A percentile compares a stretch with the other conserved stretches of the same genome.
phyloP scores from a whole-genome alignment of 805 yeast species.

The Candida michaelii region DNA sequence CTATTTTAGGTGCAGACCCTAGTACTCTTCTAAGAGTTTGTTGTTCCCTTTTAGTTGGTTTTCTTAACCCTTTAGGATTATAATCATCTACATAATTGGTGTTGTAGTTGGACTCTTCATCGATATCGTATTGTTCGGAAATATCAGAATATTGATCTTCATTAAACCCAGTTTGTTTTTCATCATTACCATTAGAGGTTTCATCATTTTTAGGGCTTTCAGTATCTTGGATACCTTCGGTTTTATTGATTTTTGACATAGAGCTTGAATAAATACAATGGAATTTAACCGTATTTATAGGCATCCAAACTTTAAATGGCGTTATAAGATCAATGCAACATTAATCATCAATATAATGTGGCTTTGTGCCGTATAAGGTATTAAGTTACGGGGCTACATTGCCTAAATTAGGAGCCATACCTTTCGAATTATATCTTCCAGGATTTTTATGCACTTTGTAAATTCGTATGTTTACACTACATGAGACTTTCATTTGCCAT shows the following conservation, averaged over 20 bases:
- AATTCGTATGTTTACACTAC: too few species aligned
- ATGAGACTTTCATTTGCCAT: too few species aligned
- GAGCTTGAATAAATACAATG: too few species aligned
- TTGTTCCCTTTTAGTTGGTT: conserved; percentile 28
- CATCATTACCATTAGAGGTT: neutral
- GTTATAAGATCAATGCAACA: neutral
- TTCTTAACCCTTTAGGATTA: conserved; percentile 38
- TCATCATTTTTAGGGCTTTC: neutral
- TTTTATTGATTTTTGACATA: too few species aligned
- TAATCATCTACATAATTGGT: conserved; percentile 28
- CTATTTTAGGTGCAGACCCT: conserved; percentile 49
- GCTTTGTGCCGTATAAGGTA: too few species aligned
- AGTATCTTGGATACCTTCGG: too few species aligned
- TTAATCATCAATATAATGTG: too few species aligned
- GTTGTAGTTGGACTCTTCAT: conserved; percentile 23
- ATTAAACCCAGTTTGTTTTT: conserved; percentile 5
- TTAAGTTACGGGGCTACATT: too few species aligned
- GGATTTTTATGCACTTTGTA: too few species aligned
- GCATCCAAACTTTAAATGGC: neutral
- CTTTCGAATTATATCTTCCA: too few species aligned
- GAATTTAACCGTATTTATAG: too few species aligned
- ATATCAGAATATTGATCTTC: conserved; percentile 14
- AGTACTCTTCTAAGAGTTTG: conserved; percentile 31
- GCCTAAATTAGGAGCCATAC: too few species aligned
- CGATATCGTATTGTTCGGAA: conserved; percentile 19